Conservation (phyloP, 192 early-diverging fungal species). For the Entomortierella beljakovae region DNA sequence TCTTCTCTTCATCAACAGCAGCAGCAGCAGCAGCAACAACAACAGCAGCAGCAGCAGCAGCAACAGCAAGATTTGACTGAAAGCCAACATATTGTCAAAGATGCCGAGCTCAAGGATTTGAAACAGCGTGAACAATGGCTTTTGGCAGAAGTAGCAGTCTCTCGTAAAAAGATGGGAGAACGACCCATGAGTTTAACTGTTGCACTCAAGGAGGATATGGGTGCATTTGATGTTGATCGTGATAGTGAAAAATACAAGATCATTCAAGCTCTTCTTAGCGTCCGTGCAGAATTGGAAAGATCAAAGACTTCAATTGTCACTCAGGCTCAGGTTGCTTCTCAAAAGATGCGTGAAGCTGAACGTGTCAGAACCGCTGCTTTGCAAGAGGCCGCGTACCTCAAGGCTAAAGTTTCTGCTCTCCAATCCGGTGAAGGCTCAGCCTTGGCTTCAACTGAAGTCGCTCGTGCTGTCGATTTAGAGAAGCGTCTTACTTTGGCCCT, state of each 20-base stretch:
- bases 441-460: constrained; percentile 56
- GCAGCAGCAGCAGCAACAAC: constrained; percentile 3
- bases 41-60: constrained; percentile 3
- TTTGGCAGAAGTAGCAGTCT: constrained; percentile 40
- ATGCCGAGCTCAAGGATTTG: constrained; percentile 41
- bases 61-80: constrained; percentile 16
- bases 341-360: constrained; percentile 63
- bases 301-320: constrained; percentile 57
- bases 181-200: constrained; percentile 11
- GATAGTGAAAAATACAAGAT: constrained; percentile 55
- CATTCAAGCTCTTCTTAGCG: constrained; percentile 56
- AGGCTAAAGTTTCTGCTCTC: constrained; percentile 63
- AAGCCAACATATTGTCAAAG: constrained; percentile 12
- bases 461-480: constrained; percentile 59
- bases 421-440: constrained; percentile 50
- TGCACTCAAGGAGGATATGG: constrained; percentile 44
- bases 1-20: neutral
- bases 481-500: constrained; percentile 57
- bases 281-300: constrained; percentile 58
- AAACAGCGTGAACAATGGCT: constrained; percentile 52
- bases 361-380: constrained; percentile 63
- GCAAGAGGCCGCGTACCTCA: constrained; percentile 67
- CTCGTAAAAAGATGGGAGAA: constrained; percentile 32
- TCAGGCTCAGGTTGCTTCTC: constrained; percentile 58
- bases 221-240: constrained; percentile 57